A percentile compares a stretch with the other conserved stretches of the same genome.
These are phyloP conservation scores for Cladosporium sp. DNA, from an alignment of 2,329 filamentous ascomycete species.

Conservation along the genomic window DNA sequence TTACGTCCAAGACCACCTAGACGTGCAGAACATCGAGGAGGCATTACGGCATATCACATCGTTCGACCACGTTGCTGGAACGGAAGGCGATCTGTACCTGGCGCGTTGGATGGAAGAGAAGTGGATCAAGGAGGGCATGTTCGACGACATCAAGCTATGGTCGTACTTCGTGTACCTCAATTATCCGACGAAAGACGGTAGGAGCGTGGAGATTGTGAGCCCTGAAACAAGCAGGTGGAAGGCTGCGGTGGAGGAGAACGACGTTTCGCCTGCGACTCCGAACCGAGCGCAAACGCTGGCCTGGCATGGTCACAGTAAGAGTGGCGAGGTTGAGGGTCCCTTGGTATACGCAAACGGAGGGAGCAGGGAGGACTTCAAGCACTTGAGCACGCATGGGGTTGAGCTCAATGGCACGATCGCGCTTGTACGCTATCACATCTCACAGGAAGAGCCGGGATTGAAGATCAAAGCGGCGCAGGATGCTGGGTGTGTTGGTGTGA, in stretches of 20 bases:
- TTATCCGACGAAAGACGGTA: conserved; percentile 71
- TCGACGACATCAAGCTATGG: conserved; percentile 72
- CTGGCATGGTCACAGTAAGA: conserved; percentile 85
- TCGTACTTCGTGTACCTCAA: conserved; percentile 76
- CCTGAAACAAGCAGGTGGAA: conserved; percentile 63
- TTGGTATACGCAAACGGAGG: conserved; percentile 92
- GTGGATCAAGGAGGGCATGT: conserved; percentile 57
- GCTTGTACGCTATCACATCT: conserved; percentile 73
- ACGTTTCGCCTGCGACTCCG: conserved; percentile 55
- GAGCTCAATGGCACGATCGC: conserved; percentile 74
- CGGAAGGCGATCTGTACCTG: conserved; percentile 80
- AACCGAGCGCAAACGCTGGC: conserved; percentile 61
- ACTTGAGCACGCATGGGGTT: conserved; percentile 63
- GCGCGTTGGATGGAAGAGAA: conserved; percentile 77
- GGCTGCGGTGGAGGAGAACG: conserved; percentile 76
- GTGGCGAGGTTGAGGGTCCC: conserved; percentile 78
- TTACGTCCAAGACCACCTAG: conserved; percentile 67
- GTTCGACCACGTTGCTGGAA: conserved; percentile 90
- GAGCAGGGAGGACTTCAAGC: conserved; percentile 72
- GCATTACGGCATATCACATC: conserved; percentile 71
- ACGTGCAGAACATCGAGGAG: conserved; percentile 56
- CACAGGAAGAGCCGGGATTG: conserved; percentile 63
- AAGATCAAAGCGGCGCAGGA: conserved; percentile 88
- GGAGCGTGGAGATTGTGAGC: conserved; percentile 74
- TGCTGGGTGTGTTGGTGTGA: conserved; percentile 76